These are phyloP conservation scores for Fusarium sp. DNA, from an alignment of 2,329 filamentous ascomycete genomes.

Conservation along the genomic window DNA sequence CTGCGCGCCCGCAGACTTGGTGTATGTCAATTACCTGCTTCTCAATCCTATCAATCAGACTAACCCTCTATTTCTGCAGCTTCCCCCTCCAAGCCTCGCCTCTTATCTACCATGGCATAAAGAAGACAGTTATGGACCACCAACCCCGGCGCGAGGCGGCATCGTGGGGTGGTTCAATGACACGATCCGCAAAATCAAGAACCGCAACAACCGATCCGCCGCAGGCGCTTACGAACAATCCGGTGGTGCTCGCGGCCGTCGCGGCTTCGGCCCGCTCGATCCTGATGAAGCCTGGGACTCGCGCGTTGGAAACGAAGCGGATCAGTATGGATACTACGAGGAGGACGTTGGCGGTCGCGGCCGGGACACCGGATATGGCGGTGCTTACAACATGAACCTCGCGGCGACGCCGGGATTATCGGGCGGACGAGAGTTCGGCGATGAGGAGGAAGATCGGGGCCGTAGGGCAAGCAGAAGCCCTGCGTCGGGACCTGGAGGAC, in stretches of 20 bases:
- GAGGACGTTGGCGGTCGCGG: slow-evolving; percentile 60
- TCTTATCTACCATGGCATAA: slow-evolving; percentile 79
- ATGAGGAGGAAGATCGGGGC: slow-evolving; percentile 55
- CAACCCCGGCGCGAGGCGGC: slow-evolving; percentile 68
- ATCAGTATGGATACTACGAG: slow-evolving; percentile 78
- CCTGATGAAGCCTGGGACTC: slow-evolving; percentile 90
- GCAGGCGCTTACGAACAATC: slow-evolving; percentile 79
- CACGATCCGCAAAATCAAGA: slow-evolving; percentile 72
- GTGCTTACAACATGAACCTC: slow-evolving; percentile 64
- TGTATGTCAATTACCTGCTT: slow-evolving; percentile 56
- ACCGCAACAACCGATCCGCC: slow-evolving; percentile 74
- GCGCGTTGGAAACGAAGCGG: slow-evolving; percentile 79
- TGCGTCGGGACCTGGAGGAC: slow-evolving; percentile 48
- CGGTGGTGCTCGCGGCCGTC: slow-evolving; percentile 57
- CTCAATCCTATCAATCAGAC: neutral
- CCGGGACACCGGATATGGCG: slow-evolving; percentile 52
- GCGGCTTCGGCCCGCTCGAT: slow-evolving; percentile 77
- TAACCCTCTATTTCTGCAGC: slow-evolving; percentile 55
- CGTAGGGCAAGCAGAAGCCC: slow-evolving; percentile 60
- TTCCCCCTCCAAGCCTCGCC: slow-evolving; percentile 75
- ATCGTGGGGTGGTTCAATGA: slow-evolving; percentile 80
- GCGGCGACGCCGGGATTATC: slow-evolving; percentile 52
- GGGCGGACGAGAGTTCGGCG: slow-evolving; percentile 37
- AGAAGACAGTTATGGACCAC: slow-evolving; percentile 61
- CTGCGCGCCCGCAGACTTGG: slow-evolving; percentile 79